Evolutionary conservation across 106 monocot genomes (phyloP).

Genomic region (Hemerocallis citrina): DNA sequence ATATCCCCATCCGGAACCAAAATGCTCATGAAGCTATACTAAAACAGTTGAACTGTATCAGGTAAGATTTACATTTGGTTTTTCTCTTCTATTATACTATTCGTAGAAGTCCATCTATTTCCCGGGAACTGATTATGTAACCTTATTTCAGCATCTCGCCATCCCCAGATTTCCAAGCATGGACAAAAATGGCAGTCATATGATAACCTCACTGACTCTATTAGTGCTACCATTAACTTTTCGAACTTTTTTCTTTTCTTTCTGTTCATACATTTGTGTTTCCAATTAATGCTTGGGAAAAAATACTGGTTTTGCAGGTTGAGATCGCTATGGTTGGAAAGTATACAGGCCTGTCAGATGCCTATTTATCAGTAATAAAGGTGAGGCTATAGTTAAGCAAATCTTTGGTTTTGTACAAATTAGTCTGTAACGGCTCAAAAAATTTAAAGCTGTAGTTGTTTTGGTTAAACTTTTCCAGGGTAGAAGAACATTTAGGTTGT

Average conservation of each 20-base stretch:
- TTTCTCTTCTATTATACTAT: constrained; percentile 1
- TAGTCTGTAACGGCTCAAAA: too few relatives aligned
- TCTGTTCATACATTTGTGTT: background rate
- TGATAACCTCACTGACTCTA: constrained; percentile 50
- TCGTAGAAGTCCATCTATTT: background rate
- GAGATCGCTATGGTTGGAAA: constrained; percentile 88
- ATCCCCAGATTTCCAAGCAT: constrained; percentile 43
- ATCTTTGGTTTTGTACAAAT: background rate
- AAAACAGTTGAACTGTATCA: constrained; percentile 52
- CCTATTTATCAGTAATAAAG: constrained; percentile 82
- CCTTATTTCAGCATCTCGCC: constrained; percentile 29
- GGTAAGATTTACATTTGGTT: constrained; percentile 22
- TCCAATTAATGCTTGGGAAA: background rate
- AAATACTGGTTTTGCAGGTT: constrained; percentile 32
- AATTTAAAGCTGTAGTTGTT: too few relatives aligned
- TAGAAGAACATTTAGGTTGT: too few relatives aligned
- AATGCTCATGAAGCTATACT: constrained; percentile 66
- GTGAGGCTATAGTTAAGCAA: constrained; percentile 10
- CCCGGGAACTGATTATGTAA: background rate
- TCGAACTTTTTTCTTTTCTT: background rate
- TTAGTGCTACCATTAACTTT: constrained; percentile 22
- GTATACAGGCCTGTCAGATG: constrained; percentile 63
- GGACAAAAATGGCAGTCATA: constrained; percentile 71
- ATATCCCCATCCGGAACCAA: constrained; percentile 51
- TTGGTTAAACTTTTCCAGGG: too few relatives aligned